Evolutionary conservation across 108 stramenopile genomes (phyloP), one percentile per base, ranked within the genome.

Genomic region (Conticribra guillardii): DNA sequence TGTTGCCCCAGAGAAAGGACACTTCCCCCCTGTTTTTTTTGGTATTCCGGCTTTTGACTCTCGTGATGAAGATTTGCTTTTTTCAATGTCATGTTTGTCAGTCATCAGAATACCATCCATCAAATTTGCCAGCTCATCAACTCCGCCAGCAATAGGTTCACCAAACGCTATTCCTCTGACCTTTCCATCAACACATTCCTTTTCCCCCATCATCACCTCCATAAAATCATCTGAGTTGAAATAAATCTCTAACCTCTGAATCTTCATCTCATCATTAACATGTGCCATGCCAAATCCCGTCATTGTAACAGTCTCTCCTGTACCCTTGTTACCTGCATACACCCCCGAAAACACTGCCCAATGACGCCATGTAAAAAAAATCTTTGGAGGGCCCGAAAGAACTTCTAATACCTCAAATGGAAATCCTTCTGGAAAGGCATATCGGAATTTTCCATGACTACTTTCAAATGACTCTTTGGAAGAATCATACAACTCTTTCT

Each of bases 341-440:
- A 61, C 64, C 0, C 84, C 84, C 0, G 74, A 67, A 49, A 85
- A 85, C 15, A 50, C 53, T 7, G 78, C 84, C 84, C 84, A 85
- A 47, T 85, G 84, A 30, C 82, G 72, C 84, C 84, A 85, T 15
- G 81, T 71, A 55, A 85, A 85, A 5, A 64, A 64, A 17, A 85
- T 56, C 46, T 79, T 82, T 51, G 84, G 84, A 4, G 84, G 84
- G 15, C 74, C 74, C 5, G 73, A 70, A 41, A 74, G 74, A 16
- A 82, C 82, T 34, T 82, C 74, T 18, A 85, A 47, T 0, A 85
- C 84, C 53, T 85, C 84, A 73, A 73, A 85, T 16, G 84, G 79
- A 65, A 85, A 85, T 22, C 73, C 82, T 19, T 77, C 82, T 21
- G 70, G 37, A 75, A 85, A 85, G 19, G 84, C 82, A 41, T 44